phyloP scores from a whole-genome alignment of 805 yeast species.

The Wickerhamiella allomyrinae region DNA sequence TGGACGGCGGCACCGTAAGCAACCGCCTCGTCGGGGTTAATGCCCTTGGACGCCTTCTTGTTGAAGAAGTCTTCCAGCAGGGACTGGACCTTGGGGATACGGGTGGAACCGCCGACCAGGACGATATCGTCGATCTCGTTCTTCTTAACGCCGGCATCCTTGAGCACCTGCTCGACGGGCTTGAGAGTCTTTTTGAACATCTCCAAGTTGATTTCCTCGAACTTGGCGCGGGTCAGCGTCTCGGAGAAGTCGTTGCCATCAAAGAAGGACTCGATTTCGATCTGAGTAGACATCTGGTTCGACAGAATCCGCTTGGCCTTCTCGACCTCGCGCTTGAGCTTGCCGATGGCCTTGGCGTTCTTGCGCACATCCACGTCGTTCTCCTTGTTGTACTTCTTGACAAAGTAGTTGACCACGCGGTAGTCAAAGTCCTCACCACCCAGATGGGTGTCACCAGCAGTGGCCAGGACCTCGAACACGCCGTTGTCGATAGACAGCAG shows the following conservation, averaged over 20 bases:
- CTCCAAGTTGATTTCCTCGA: slow-evolving; percentile 89
- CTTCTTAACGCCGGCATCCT: slow-evolving; percentile 81
- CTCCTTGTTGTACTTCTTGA: slow-evolving; percentile 80
- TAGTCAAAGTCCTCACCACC: slow-evolving; percentile 96
- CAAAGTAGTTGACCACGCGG: slow-evolving; percentile 76
- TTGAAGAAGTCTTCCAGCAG: slow-evolving; percentile 78
- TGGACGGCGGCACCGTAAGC: slow-evolving; percentile 99
- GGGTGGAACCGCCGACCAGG: slow-evolving; percentile 96
- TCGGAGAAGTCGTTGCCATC: slow-evolving; percentile 95
- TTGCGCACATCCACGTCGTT: slow-evolving; percentile 68
- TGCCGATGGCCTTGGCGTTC: slow-evolving; percentile 77
- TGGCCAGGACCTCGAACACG: slow-evolving; percentile 82
- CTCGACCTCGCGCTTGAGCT: slow-evolving; percentile 94
- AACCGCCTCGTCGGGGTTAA: slow-evolving; percentile 99
- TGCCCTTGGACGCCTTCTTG: slow-evolving; percentile 92
- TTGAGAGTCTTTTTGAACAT: slow-evolving; percentile 87
- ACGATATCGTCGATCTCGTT: slow-evolving; percentile 88
- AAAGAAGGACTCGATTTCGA: slow-evolving; percentile 87
- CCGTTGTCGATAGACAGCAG: slow-evolving; percentile 78
- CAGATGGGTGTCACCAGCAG: slow-evolving; percentile 92
- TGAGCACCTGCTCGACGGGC: slow-evolving; percentile 91
- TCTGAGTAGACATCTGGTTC: slow-evolving; percentile 87
- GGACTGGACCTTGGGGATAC: slow-evolving; percentile 97
- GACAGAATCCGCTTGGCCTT: slow-evolving; percentile 95
- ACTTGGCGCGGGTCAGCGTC: slow-evolving; percentile 92